Percentiles rank a stretch among this genome's conserved stretches.
phyloP scores from a whole-genome alignment of 1,284 basidiomycete species.

The Tylopilus sp. region DNA sequence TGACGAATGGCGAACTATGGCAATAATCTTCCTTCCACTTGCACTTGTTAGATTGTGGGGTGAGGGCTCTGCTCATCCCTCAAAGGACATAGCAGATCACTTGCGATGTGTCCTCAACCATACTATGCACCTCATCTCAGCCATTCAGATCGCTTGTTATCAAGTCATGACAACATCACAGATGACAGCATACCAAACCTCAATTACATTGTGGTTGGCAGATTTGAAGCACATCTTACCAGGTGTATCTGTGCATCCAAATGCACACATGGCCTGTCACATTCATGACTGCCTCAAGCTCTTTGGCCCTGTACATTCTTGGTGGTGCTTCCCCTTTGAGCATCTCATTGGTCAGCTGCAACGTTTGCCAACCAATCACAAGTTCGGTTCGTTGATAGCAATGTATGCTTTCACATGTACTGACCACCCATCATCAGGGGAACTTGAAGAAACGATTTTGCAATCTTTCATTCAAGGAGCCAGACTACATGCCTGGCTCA shows the following conservation, averaged over 20 bases:
- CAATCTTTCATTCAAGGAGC: background rate
- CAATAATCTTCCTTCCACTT: background rate
- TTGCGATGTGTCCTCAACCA: background rate
- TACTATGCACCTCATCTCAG: slow-evolving; percentile 13
- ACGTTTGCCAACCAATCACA: background rate
- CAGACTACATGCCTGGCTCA: background rate
- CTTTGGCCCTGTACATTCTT: slow-evolving; percentile 10
- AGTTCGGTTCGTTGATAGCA: no score
- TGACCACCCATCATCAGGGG: background rate
- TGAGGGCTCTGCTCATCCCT: background rate
- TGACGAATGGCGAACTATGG: background rate
- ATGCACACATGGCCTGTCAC: slow-evolving; percentile 3
- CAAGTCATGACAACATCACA: background rate
- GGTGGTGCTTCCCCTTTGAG: slow-evolving; percentile 16
- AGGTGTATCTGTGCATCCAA: background rate
- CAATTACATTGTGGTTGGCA: background rate
- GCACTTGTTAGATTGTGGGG: no score
- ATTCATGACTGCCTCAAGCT: slow-evolving; percentile 9
- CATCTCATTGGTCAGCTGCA: slow-evolving; percentile 1
- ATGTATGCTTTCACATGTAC: no score
- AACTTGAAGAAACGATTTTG: background rate
- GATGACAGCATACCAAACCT: background rate
- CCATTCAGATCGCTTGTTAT: slow-evolving; percentile 12
- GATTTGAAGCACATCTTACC: no score
- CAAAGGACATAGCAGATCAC: background rate